Conservation (phyloP, 2,329 filamentous ascomycete species). For the Dactylella cylindrospora region DNA sequence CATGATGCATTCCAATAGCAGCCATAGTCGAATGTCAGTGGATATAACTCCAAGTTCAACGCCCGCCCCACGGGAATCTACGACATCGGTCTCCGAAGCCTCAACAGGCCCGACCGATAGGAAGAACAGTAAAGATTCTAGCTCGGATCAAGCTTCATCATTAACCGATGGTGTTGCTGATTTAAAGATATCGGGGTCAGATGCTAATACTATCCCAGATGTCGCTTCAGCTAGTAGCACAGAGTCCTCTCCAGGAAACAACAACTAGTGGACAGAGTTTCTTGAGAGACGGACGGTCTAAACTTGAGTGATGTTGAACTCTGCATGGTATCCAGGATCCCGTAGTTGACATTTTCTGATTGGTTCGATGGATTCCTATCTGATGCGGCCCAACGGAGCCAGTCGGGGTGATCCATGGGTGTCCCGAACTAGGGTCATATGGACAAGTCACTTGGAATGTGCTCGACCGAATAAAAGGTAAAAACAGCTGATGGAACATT, state of each 20-base stretch:
- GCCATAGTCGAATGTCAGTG: conserved; percentile 20
- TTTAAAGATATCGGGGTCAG: conserved; percentile 11
- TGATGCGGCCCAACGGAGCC: too few species aligned
- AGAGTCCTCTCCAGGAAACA: conserved; percentile 9
- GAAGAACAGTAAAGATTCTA: conserved; percentile 20
- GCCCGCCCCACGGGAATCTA: conserved; percentile 37
- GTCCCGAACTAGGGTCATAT: too few species aligned
- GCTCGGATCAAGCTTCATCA: conserved; percentile 8
- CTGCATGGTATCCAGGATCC: too few species aligned
- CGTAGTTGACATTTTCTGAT: too few species aligned
- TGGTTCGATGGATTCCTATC: too few species aligned
- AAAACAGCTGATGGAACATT: too few species aligned
- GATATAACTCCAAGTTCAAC: conserved; percentile 36
- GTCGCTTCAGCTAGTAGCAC: background rate
- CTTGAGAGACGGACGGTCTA: too few species aligned
- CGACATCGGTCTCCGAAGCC: conserved; percentile 25
- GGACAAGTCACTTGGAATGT: too few species aligned
- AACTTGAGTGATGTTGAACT: too few species aligned
- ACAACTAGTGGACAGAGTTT: too few species aligned
- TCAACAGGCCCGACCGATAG: conserved; percentile 2
- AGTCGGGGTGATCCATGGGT: too few species aligned
- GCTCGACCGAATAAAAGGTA: too few species aligned
- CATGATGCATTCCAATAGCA: conserved; percentile 44
- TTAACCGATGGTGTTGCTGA: conserved; percentile 19
- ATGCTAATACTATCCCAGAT: background rate